These are phyloP conservation scores for Mycena galericulata DNA, from an alignment of 768 basidiomycete species.

Conservation along the genomic window DNA sequence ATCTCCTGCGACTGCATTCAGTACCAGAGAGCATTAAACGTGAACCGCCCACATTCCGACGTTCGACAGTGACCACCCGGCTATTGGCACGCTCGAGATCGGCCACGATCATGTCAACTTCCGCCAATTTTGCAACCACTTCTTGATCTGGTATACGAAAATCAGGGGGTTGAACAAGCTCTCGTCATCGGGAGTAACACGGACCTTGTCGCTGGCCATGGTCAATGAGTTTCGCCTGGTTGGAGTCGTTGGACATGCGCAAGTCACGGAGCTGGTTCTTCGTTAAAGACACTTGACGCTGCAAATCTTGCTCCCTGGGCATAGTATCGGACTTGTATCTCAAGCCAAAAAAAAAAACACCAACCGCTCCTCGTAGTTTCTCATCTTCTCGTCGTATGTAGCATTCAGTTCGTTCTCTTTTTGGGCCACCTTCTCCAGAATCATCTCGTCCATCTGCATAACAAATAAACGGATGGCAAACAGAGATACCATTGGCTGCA, in stretches of 20 bases:
- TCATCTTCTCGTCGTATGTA: constrained; percentile 94
- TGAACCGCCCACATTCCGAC: constrained; percentile 79
- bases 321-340: not conserved
- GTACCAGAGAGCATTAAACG: constrained; percentile 1
- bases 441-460: constrained; percentile 91
- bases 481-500: constrained; percentile 42
- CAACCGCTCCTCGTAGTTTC: constrained; percentile 96
- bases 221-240: constrained; percentile 92
- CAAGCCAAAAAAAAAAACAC: constrained; percentile 36
- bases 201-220: constrained; percentile 91
- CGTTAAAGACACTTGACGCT: constrained; percentile 89
- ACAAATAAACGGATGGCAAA: not conserved
- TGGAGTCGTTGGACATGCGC: constrained; percentile 90
- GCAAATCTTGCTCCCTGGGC: constrained; percentile 89
- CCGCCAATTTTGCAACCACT: constrained; percentile 87
- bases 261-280: constrained; percentile 92
- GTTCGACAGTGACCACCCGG: constrained; percentile 91
- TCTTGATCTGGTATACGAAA: constrained; percentile 78
- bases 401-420: constrained; percentile 98
- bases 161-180: not conserved
- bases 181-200: not conserved
- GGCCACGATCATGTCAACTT: constrained; percentile 94
- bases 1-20: constrained; percentile 70
- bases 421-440: constrained; percentile 87
- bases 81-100: constrained; percentile 97